These are phyloP conservation scores for Toxoplasma gondii DNA, from an alignment of 169 alveolate genomes.

Conservation along the genomic window DNA sequence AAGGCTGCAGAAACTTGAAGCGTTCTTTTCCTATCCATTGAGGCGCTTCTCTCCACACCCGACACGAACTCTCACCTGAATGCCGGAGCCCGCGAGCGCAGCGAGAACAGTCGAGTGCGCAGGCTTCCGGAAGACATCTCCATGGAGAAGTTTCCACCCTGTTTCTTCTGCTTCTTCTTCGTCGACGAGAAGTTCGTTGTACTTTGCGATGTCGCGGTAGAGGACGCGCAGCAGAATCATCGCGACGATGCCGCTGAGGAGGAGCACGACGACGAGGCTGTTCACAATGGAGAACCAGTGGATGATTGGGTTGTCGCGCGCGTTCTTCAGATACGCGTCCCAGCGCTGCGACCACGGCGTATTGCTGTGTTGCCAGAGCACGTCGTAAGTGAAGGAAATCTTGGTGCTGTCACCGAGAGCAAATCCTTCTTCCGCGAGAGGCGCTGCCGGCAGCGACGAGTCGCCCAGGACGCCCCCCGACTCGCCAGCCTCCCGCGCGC, in stretches of 20 bases:
- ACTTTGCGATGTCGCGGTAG: conserved; percentile 84
- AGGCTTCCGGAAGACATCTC: conserved; percentile 92
- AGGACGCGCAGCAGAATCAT: conserved; percentile 85
- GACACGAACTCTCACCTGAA: conserved; percentile 66
- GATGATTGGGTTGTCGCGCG: conserved; percentile 77
- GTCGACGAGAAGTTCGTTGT: conserved; percentile 80
- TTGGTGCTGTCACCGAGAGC: neutral
- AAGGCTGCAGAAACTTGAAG: too few relatives aligned
- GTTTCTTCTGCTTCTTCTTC: conserved; percentile 84
- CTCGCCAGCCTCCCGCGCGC: conserved; percentile 25
- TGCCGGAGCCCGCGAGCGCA: conserved; percentile 87
- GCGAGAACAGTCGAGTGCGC: conserved; percentile 81
- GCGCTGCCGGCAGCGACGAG: conserved; percentile 12
- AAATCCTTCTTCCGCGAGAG: neutral
- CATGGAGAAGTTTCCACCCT: conserved; percentile 92
- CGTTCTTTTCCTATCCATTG: too few relatives aligned
- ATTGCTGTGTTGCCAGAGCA: conserved; percentile 78
- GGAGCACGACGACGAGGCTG: conserved; percentile 80
- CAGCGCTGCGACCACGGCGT: conserved; percentile 83
- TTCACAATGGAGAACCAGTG: conserved; percentile 90
- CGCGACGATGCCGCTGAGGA: conserved; percentile 83
- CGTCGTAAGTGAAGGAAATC: conserved; percentile 83
- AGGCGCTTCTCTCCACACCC: too few relatives aligned
- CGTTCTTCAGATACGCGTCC: conserved; percentile 83
- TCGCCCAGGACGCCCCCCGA: conserved; percentile 29